Conservation (phyloP, 139 green algal species). For the Chlorella ohadii region DNA sequence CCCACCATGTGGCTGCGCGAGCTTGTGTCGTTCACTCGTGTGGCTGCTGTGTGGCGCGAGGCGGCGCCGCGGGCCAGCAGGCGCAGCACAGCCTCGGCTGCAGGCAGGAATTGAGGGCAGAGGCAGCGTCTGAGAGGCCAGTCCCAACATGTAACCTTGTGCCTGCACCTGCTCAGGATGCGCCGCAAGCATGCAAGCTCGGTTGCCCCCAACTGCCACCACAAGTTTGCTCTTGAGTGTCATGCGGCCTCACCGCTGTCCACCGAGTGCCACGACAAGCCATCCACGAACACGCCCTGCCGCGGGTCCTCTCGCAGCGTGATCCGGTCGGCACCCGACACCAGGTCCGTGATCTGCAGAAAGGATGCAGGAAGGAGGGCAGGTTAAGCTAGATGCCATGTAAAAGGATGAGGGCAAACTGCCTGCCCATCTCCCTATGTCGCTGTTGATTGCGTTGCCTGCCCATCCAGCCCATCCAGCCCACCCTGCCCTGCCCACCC, state of each 20-base stretch:
- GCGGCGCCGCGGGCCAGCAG: slow-evolving; percentile 74
- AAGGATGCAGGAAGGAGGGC: not conserved
- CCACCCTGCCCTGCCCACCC: not conserved
- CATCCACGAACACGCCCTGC: slow-evolving; percentile 87
- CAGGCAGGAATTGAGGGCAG: not conserved
- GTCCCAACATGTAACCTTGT: not conserved
- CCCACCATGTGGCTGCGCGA: slow-evolving; percentile 91
- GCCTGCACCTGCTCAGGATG: not conserved
- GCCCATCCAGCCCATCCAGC: not conserved
- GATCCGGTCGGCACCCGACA: slow-evolving; percentile 57
- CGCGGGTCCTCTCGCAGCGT: slow-evolving; percentile 72
- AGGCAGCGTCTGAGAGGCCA: no score
- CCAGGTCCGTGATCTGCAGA: slow-evolving; percentile 89
- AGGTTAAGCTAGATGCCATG: no score
- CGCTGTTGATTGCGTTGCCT: not conserved
- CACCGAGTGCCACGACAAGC: slow-evolving; percentile 73
- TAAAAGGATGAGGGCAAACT: no score
- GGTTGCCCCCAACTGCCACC: not conserved
- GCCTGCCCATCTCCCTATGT: not conserved
- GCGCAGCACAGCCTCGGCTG: slow-evolving; percentile 64
- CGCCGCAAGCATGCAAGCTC: not conserved
- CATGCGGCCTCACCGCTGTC: slow-evolving; percentile 72
- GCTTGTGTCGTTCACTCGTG: slow-evolving; percentile 88
- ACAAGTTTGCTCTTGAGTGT: no score
- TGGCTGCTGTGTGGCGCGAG: slow-evolving; percentile 82